These are phyloP conservation scores for Candida sp. DNA, from an alignment of 1,139 yeast species.

Conservation along the genomic window DNA sequence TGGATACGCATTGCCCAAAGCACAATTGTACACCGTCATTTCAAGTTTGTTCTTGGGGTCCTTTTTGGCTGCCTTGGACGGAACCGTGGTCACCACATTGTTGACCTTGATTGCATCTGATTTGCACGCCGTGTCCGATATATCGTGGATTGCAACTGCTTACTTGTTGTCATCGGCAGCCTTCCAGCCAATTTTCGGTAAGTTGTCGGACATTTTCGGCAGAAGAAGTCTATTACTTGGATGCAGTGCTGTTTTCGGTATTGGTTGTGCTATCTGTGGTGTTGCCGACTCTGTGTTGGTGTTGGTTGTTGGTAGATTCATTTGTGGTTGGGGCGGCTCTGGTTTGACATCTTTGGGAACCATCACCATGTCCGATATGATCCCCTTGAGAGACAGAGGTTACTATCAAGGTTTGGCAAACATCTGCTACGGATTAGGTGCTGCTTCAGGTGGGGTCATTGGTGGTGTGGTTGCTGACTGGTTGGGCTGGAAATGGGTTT, in stretches of 20 bases:
- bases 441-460: slow-evolving; percentile 58
- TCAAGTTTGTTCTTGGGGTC: slow-evolving; percentile 41
- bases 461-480: slow-evolving; percentile 73
- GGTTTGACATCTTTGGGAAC: slow-evolving; percentile 56
- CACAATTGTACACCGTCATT: slow-evolving; percentile 34
- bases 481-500: slow-evolving; percentile 82
- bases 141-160: slow-evolving; percentile 54
- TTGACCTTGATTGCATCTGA: slow-evolving; percentile 49
- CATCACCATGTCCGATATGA: slow-evolving; percentile 55
- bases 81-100: slow-evolving; percentile 49
- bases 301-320: slow-evolving; percentile 62
- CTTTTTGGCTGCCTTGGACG: slow-evolving; percentile 48
- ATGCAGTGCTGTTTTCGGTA: slow-evolving; percentile 39
- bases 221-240: slow-evolving; percentile 51
- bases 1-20: slow-evolving; percentile 37
- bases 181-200: slow-evolving; percentile 79
- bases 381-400: slow-evolving; percentile 57
- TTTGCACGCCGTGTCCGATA: slow-evolving; percentile 39
- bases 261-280: slow-evolving; percentile 43
- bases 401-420: slow-evolving; percentile 57
- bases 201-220: slow-evolving; percentile 85
- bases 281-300: slow-evolving; percentile 40
- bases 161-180: slow-evolving; percentile 47
- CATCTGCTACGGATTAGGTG: slow-evolving; percentile 52
- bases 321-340: slow-evolving; percentile 63